These are phyloP conservation scores for Phialophora verrucosa DNA, from an alignment of 2,329 filamentous ascomycete species.

Conservation along the genomic window DNA sequence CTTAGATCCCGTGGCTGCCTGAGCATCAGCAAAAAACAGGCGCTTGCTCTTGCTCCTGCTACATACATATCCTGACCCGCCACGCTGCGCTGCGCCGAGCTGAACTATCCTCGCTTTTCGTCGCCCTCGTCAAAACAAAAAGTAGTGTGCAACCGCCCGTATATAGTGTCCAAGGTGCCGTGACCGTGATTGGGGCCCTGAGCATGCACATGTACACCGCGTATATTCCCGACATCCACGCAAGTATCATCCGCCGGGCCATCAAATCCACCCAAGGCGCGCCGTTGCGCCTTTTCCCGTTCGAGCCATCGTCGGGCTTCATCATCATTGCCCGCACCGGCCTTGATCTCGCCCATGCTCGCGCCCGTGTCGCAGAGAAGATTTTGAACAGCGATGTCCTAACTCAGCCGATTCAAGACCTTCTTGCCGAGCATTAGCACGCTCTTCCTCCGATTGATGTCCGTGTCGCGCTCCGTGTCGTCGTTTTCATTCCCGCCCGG, in stretches of 20 bases:
- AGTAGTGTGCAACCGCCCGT: slow-evolving; percentile 3
- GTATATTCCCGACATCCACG: background rate
- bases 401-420: slow-evolving; percentile 47
- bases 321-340: background rate
- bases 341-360: background rate
- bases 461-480: slow-evolving; percentile 28
- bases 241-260: too few species aligned
- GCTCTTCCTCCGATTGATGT: slow-evolving; percentile 45
- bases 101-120: slow-evolving; percentile 2
- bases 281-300: background rate
- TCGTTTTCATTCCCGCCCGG: background rate
- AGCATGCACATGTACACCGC: background rate
- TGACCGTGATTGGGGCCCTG: background rate
- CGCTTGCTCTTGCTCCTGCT: too few species aligned
- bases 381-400: slow-evolving; percentile 2
- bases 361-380: background rate
- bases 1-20: too few species aligned
- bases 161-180: slow-evolving; percentile 7
- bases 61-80: background rate
- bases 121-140: slow-evolving; percentile 2
- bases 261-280: background rate
- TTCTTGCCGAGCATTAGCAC: slow-evolving; percentile 52
- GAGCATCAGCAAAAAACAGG: background rate
- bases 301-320: background rate
- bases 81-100: background rate